Conservation (phyloP, 768 basidiomycete species). For the Lanmaoa pseudosensibilis region DNA sequence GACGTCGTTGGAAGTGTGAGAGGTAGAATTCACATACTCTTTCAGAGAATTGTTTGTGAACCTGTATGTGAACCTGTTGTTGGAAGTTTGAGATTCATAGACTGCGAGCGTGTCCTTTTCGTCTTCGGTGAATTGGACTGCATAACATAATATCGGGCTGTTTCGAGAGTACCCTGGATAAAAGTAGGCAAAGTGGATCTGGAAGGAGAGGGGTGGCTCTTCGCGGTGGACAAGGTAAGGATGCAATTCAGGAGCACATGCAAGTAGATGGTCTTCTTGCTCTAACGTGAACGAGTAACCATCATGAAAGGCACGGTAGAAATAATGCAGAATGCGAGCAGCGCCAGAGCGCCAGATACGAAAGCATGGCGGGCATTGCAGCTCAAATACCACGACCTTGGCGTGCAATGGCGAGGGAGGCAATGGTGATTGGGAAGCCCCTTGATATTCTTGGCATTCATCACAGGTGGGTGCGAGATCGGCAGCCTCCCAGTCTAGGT, state of each 20-base stretch:
- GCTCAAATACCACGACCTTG: slow-evolving; percentile 39
- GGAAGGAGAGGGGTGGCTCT: neutral
- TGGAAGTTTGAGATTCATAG: too few species aligned
- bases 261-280: neutral
- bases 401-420: slow-evolving; percentile 34
- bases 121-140: too few species aligned
- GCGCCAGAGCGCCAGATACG: slow-evolving; percentile 40
- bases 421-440: slow-evolving; percentile 35
- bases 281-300: neutral
- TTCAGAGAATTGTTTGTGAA: fast-evolving
- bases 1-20: neutral
- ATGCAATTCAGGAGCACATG: slow-evolving; percentile 28
- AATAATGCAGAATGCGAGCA: slow-evolving; percentile 32
- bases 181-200: neutral
- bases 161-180: too few species aligned
- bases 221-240: neutral
- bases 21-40: neutral
- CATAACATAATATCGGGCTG: neutral
- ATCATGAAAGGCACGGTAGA: neutral
- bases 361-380: slow-evolving; percentile 35
- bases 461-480: neutral
- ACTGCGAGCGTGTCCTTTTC: too few species aligned
- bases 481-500: slow-evolving; percentile 5
- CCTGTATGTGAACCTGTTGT: too few species aligned
- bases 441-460: neutral